Base-by-base conservation (phyloP, 75 land plant species). In the Picea glauca region DNA sequence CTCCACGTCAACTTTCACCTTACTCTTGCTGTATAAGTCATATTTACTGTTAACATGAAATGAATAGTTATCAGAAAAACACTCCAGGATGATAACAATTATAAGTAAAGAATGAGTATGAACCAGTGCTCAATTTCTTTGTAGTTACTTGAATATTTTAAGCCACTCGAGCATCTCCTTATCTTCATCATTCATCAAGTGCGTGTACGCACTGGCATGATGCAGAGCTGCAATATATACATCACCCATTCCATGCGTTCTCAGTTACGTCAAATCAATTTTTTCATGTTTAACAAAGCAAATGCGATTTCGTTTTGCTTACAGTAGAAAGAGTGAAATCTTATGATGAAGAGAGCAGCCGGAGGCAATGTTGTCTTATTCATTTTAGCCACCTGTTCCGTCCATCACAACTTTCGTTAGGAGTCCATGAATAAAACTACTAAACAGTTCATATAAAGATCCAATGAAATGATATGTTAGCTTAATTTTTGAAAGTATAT, bases 21-120 rank as follows among this genome's bases (percentile, higher is more conserved):
- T 95, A 78, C 95, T 95, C 89, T 95, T 95, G 84, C 90, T 89
- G 86, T 95, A 95, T 8, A 95, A 86, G 61, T 95, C 98, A 85
- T 93, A 93, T 78, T 93, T 93, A 85, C 98, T 95, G 89, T 78
- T 79, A 9, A 75, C 5, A 54, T 14, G 26, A 57, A 66, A 66
- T 13, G 13, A 66, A 66, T 66, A 13, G 13, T 21, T 30, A 18
- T 11, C 26, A 66, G 11, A 12, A 66, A 6, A 18, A 61, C 21
- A 61, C 20, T 18, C 20, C 63, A 5, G 9, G 9, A 65, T 21
- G 3, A 65, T 31, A 26, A 13, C 3, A 30, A 4, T 65, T 31
- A 21, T 65, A 21, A 65, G 13, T 65, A 21, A 65, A 21, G 13
- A 12, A 30, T 65, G 26, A 17, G 21, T 4, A 23, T 30, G 32